Evolutionary conservation across 2,329 filamentous ascomycete genomes (phyloP).

Genomic region (Aspergillus fumigatiaffinis): DNA sequence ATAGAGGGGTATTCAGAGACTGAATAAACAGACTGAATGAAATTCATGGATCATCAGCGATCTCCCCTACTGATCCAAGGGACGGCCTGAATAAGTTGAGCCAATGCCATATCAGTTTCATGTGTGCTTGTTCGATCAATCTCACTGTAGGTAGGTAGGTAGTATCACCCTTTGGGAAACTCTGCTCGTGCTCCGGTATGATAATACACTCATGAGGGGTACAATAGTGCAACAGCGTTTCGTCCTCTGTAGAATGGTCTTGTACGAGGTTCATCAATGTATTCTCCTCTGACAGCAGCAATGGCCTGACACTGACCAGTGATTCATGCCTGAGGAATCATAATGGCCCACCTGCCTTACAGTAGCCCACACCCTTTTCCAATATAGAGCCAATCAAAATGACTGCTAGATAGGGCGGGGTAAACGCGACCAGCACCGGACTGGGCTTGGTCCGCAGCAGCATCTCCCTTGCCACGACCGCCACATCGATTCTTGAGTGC

Average conservation of each 20-base stretch:
- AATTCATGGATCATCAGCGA: neutral
- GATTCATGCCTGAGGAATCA: neutral
- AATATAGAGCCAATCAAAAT: neutral
- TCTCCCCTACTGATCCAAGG: neutral
- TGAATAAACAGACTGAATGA: neutral
- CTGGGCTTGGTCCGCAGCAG: constrained; percentile 16
- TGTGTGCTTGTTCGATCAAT: neutral
- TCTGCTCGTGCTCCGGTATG: neutral
- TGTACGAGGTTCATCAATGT: neutral
- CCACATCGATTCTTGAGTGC: neutral
- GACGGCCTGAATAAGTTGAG: neutral
- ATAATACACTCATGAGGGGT: too few species aligned
- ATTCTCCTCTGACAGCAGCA: neutral
- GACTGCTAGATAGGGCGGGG: constrained; percentile 3
- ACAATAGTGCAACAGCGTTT: too few species aligned
- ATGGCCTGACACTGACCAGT: neutral
- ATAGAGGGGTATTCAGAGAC: too few species aligned
- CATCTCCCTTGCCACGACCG: constrained; percentile 6
- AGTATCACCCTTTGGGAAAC: neutral
- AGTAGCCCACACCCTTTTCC: neutral
- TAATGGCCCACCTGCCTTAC: too few species aligned
- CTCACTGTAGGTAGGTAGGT: neutral
- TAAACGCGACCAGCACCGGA: constrained; percentile 12
- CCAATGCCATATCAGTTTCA: neutral
- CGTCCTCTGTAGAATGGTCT: neutral